A percentile compares a stretch with the other conserved stretches of the same genome.
These are phyloP conservation scores for Ceratocystis alfenasii DNA, from an alignment of 2,329 filamentous ascomycete species.

Conservation along the genomic window DNA sequence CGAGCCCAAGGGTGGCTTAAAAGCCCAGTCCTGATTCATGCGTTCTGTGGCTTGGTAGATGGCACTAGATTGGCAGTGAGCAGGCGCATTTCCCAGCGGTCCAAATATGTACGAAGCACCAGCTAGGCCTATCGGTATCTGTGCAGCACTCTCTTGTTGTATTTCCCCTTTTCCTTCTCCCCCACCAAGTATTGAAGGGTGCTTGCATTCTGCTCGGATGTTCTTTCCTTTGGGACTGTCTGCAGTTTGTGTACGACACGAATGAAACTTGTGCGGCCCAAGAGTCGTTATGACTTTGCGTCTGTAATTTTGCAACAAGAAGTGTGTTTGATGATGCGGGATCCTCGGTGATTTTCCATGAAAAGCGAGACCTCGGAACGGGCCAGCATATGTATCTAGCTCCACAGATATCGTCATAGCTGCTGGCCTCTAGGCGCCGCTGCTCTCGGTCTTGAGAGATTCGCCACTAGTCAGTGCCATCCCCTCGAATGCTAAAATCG, in stretches of 20 bases:
- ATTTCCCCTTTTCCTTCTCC: neutral
- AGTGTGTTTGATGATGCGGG: neutral
- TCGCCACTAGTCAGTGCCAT: too few relatives aligned
- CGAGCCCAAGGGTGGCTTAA: neutral
- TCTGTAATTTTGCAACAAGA: neutral
- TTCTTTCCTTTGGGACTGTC: neutral
- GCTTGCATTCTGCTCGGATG: neutral
- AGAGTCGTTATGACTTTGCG: neutral
- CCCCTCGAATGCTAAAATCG: too few relatives aligned
- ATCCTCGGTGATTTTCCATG: too few relatives aligned
- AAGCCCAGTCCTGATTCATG: neutral
- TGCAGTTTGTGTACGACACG: neutral
- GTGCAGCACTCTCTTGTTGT: neutral
- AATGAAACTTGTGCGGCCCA: neutral
- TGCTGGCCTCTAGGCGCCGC: too few relatives aligned
- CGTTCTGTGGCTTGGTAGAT: neutral
- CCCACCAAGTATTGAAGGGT: neutral
- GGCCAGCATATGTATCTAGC: too few relatives aligned
- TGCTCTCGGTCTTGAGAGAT: too few relatives aligned
- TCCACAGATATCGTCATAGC: too few relatives aligned
- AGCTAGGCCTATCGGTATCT: too few relatives aligned
- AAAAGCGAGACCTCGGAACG: too few relatives aligned
- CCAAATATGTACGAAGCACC: conserved; percentile 28
- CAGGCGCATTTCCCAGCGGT: neutral
- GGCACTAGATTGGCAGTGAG: neutral